These are phyloP conservation scores for Limnanthes douglasii DNA, from an alignment of 345 rosid genomes.

Conservation along the genomic window DNA sequence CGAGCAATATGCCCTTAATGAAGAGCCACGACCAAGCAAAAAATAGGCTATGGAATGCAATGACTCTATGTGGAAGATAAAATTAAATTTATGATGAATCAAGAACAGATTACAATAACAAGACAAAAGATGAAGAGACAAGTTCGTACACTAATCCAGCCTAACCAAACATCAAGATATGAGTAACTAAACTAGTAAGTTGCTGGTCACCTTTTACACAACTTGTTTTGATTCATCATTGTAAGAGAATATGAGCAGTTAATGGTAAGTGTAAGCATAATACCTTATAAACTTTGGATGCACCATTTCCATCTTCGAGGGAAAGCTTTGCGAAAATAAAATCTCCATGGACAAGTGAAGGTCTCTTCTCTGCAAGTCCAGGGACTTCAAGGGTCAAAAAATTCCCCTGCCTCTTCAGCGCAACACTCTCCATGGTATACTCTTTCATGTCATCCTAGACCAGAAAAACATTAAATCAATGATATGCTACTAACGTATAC, in stretches of 20 bases:
- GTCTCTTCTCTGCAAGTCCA: conserved; percentile 90
- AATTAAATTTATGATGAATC: too few species aligned
- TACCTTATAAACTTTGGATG: conserved; percentile 31
- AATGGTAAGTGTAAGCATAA: conserved; percentile 4
- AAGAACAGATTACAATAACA: too few species aligned
- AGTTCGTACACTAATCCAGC: too few species aligned
- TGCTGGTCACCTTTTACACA: background rate
- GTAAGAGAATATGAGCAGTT: background rate
- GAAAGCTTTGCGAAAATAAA: conserved; percentile 34
- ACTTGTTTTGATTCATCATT: background rate
- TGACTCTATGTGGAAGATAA: too few species aligned
- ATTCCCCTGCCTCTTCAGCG: conserved; percentile 38
- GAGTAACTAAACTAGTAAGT: background rate
- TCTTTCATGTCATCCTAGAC: conserved; percentile 68
- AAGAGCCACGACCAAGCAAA: too few species aligned
- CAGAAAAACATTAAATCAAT: conserved; percentile 4
- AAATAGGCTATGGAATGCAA: too few species aligned
- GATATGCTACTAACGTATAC: background rate
- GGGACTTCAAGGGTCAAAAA: conserved; percentile 55
- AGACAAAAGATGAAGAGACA: too few species aligned
- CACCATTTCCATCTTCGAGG: conserved; percentile 13
- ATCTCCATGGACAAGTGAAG: conserved; percentile 83
- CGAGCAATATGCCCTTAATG: too few species aligned
- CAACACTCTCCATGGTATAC: conserved; percentile 54
- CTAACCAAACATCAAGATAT: background rate